Percentiles rank a stretch among this genome's conserved stretches.
Conservation (phyloP, 179 eudicot genomes). For the Heliamphora pulchella region DNA sequence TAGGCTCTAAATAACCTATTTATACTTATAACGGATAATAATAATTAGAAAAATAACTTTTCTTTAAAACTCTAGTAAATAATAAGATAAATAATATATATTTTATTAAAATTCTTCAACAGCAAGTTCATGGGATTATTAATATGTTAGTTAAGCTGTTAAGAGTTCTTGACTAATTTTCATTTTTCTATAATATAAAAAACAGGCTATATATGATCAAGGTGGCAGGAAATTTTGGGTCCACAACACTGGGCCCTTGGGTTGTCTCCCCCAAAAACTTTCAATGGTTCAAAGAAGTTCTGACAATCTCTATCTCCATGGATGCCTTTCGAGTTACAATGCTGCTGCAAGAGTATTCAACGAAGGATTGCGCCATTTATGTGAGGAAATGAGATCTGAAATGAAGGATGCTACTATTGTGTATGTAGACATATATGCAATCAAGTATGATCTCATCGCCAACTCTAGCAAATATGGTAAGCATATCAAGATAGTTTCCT, state of each 20-base stretch:
- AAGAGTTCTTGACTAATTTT: background rate
- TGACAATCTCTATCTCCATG: conserved; percentile 41
- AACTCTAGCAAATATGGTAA: conserved; percentile 67
- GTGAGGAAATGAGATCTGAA: conserved; percentile 50
- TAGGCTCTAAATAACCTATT: too few relatives aligned
- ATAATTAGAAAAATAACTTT: too few relatives aligned
- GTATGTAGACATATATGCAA: conserved; percentile 73
- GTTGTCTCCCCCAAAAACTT: conserved; percentile 85
- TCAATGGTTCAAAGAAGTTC: conserved; percentile 36
- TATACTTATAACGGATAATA: too few relatives aligned
- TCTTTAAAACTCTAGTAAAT: too few relatives aligned
- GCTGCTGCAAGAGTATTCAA: conserved; percentile 64
- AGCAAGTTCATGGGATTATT: background rate
- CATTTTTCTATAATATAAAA: background rate
- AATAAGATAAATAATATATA: too few relatives aligned
- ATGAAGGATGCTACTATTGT: conserved; percentile 61
- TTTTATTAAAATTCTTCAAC: background rate
- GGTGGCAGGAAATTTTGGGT: conserved; percentile 88
- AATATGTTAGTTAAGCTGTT: background rate
- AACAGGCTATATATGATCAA: conserved; percentile 55
- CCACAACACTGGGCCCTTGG: conserved; percentile 93
- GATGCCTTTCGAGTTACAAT: conserved; percentile 73
- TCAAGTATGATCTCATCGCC: conserved; percentile 76
- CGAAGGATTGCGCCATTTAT: conserved; percentile 43
- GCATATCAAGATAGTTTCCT: conserved; percentile 10